Conservation (phyloP, 768 basidiomycete species). For the Pisolithus sp. region DNA sequence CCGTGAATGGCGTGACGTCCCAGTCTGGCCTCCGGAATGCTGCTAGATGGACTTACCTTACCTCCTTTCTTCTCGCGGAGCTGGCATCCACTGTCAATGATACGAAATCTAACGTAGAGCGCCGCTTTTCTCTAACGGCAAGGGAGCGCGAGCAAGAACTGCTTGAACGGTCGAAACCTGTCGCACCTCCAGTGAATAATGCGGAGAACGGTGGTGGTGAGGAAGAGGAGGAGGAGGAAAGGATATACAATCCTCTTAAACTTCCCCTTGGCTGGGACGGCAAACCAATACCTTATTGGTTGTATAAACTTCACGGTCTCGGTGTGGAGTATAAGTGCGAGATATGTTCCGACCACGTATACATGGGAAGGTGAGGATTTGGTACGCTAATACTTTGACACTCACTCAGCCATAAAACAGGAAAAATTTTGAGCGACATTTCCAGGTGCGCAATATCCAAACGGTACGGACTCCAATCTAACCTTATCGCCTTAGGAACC, state of each 20-base stretch:
- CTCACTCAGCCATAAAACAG: conserved; percentile 33
- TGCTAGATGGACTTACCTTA: conserved; percentile 67
- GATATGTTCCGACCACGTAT: conserved; percentile 94
- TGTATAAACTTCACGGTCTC: conserved; percentile 95
- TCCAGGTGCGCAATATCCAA: conserved; percentile 52
- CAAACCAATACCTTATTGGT: conserved; percentile 98
- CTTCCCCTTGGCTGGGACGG: conserved; percentile 97
- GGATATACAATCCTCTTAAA: conserved; percentile 97
- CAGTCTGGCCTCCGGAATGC: conserved; percentile 53
- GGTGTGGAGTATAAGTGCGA: conserved; percentile 98
- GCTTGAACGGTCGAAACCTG: conserved; percentile 57
- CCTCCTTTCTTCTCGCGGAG: conserved; percentile 56
- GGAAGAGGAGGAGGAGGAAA: conserved; percentile 90
- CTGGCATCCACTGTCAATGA: conserved; percentile 71
- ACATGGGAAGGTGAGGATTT: conserved; percentile 76
- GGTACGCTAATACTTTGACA: neutral
- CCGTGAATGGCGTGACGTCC: conserved; percentile 25
- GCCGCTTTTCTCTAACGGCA: conserved; percentile 94
- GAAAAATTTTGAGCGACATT: conserved; percentile 95
- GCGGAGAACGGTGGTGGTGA: conserved; percentile 34
- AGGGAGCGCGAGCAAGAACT: conserved; percentile 94
- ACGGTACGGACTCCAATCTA: conserved; percentile 4
- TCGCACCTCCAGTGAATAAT: conserved; percentile 41
- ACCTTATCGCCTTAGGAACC: conserved; percentile 58
- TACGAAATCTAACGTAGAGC: conserved; percentile 94